phyloP scores from a whole-genome alignment of 1,284 basidiomycete genomes.

The Coniferiporia weirii region DNA sequence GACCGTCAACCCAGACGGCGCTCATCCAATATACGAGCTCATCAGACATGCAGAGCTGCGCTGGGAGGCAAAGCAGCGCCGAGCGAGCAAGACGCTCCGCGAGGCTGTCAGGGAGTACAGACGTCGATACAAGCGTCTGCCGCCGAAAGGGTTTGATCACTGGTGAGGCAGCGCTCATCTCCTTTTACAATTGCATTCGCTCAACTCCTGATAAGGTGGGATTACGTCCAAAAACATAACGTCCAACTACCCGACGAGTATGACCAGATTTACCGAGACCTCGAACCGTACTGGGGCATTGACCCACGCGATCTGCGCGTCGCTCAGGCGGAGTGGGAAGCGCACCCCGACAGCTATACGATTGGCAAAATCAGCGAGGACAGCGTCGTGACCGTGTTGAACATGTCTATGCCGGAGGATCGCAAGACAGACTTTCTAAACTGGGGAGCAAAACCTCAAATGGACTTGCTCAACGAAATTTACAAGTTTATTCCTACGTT shows the following conservation, averaged over 20 bases:
- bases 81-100: conserved; percentile 40
- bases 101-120: conserved; percentile 43
- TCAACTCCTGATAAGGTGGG: conserved; percentile 41
- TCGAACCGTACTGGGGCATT: conserved; percentile 53
- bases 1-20: conserved; percentile 28
- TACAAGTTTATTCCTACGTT: conserved; percentile 24
- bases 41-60: conserved; percentile 34
- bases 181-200: neutral
- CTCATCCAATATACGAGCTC: conserved; percentile 42
- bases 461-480: conserved; percentile 12
- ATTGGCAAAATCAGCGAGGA: conserved; percentile 30
- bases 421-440: conserved; percentile 8
- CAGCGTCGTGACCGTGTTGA: conserved; percentile 29
- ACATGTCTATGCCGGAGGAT: conserved; percentile 26
- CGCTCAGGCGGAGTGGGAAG: conserved; percentile 34
- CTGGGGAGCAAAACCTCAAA: conserved; percentile 11
- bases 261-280: conserved; percentile 47
- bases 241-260: conserved; percentile 58
- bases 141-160: conserved; percentile 51
- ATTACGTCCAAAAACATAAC: conserved; percentile 46
- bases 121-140: conserved; percentile 39
- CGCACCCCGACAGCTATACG: conserved; percentile 32
- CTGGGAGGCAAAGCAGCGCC: conserved; percentile 37
- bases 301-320: conserved; percentile 38
- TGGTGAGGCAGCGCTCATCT: conserved; percentile 35